Base-by-base conservation (phyloP, 2,329 filamentous ascomycete species). In the Aspergillus pseudotamarii region DNA sequence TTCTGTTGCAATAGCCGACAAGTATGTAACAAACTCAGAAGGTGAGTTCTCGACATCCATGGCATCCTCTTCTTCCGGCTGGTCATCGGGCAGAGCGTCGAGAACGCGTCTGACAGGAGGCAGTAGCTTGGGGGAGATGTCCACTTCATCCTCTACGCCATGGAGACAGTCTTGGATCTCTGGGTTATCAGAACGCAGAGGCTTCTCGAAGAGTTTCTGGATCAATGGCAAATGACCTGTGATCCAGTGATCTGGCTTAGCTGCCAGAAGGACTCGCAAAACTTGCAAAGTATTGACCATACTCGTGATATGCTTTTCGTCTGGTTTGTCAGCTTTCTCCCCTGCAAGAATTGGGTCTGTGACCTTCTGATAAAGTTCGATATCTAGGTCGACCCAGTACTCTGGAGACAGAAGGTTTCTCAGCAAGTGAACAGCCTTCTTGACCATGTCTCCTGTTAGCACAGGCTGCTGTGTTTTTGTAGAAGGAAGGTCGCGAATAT, bases 271-370 rank as follows among this genome's bases (percentile, higher is more conserved):
- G 63, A 97, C 91, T 55, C 94, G 91, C 64, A 99, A 84, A 46
- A 98, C 91, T 75, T 98, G 94, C 16, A 99, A 84, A 1, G 94
- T 93, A 75, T 99, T 99, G 79, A 99, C 88, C 78, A 97, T 94
- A 66, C 90, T 89, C 0, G 92, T 96, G 48, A 91, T 85, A 72
- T 94, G 93, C 76, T 93, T 93, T 46, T 94, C 91, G 66, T 94
- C 90, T n/a, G 85, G 86, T 71, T 92, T 91, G 57, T 93, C 90
- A 60, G 91, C 89, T 78, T 93, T 94, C 11, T 98, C 95, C 57
- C 91, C 89, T 2, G 90, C 88, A 14, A 97, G 81, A 60, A 97
- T 91, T 48, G 92, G 88, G 67, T 97, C 94, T 0, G 93, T 95
- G 61, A 94, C 90, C 71, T 95, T 96, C 4, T 91, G 90, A 71